These are phyloP conservation scores for Ophiostoma triangulosporum DNA, from an alignment of 2,329 filamentous ascomycete genomes.

Conservation along the genomic window DNA sequence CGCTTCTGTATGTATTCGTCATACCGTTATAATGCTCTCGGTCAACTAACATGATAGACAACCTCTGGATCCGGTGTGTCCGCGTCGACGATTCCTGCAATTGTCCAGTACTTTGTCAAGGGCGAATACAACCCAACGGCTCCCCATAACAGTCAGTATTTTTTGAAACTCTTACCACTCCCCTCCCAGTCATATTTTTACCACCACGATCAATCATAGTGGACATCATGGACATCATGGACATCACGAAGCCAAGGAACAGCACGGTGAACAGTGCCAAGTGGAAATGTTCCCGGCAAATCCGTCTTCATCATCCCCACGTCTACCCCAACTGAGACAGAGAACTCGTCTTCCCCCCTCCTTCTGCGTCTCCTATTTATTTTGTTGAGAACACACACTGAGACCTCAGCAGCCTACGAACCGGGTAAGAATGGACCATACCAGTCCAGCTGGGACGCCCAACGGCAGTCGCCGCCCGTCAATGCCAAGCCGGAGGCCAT, in stretches of 20 bases:
- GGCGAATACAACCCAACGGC: conserved; percentile 34
- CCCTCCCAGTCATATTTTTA: conserved; percentile 14
- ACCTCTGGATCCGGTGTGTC: not conserved
- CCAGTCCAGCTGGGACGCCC: conserved; percentile 36
- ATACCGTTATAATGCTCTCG: not conserved
- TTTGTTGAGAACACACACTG: conserved; percentile 31
- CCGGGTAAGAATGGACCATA: conserved; percentile 23
- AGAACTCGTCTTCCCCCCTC: not conserved
- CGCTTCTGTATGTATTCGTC: conserved; percentile 28
- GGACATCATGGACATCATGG: conserved; percentile 12
- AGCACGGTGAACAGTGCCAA: not conserved
- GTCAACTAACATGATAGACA: not conserved
- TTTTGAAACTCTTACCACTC: conserved; percentile 16
- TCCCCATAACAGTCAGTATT: conserved; percentile 20
- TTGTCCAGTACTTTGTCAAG: conserved; percentile 40
- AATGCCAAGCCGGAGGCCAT: conserved; percentile 71
- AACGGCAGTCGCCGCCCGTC: conserved; percentile 44
- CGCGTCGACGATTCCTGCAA: conserved; percentile 17
- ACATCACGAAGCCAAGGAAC: not conserved
- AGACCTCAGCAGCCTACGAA: conserved; percentile 33
- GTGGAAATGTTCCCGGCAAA: not conserved
- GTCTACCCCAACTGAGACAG: not conserved
- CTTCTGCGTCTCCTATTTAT: conserved; percentile 13
- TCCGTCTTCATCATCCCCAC: not conserved
- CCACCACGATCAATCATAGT: too few species aligned